phyloP scores from a whole-genome alignment of 345 rosid species.

The Toxicodendron radicans region DNA sequence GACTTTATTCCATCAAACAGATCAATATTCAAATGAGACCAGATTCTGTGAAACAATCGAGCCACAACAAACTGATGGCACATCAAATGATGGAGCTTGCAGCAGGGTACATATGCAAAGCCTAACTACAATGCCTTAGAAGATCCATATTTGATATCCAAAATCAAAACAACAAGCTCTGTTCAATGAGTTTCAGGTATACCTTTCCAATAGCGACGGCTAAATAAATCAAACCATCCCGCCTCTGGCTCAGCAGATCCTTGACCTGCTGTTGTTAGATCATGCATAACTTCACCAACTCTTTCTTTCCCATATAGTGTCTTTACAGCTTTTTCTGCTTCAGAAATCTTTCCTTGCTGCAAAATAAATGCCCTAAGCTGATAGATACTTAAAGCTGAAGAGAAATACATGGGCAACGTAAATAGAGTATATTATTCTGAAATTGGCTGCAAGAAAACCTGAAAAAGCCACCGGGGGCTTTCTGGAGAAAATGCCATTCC shows the following conservation, averaged over 20 bases:
- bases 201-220: constrained; percentile 96
- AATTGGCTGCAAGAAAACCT: constrained; percentile 44
- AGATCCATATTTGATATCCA: background rate
- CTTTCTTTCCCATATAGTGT: constrained; percentile 91
- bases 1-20: background rate
- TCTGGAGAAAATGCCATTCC: constrained; percentile 96
- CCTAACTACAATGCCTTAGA: constrained; percentile 2
- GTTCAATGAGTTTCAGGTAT: constrained; percentile 16
- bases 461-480: constrained; percentile 99
- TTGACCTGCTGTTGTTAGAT: constrained; percentile 60
- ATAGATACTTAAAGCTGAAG: constrained; percentile 2
- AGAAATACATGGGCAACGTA: background rate
- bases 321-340: constrained; percentile 79
- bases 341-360: constrained; percentile 82
- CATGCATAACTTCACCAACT: constrained; percentile 81
- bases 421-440: too few relatives aligned
- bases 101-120: background rate
- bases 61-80: background rate
- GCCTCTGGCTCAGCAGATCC: constrained; percentile 90
- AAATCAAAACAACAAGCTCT: background rate
- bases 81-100: background rate
- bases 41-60: background rate
- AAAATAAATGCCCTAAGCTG: constrained; percentile 17
- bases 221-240: constrained; percentile 94
- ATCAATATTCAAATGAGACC: background rate